Evolutionary conservation across 805 yeast genomes (phyloP).

Genomic region (Lachancea sp.): DNA sequence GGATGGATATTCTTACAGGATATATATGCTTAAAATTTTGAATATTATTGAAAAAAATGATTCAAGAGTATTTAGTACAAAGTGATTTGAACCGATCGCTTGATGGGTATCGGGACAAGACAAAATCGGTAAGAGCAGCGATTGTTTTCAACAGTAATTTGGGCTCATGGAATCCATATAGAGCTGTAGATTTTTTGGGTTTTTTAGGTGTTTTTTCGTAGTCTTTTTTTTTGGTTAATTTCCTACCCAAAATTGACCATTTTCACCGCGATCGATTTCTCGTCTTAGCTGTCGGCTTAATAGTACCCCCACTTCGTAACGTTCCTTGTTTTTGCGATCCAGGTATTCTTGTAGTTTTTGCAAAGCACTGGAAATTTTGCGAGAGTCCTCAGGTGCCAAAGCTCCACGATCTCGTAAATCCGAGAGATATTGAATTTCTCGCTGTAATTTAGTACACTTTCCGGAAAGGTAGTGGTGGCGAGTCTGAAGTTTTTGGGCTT

Average conservation of each 20-base stretch:
- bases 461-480: conserved; percentile 29
- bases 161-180: no score
- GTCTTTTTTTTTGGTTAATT: not conserved
- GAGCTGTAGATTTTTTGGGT: not conserved
- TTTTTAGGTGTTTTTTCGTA: not conserved
- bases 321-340: conserved; percentile 38
- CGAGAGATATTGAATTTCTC: conserved; percentile 35
- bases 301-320: conserved; percentile 38
- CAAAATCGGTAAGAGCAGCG: no score
- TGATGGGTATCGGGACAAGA: not conserved
- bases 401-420: conserved; percentile 33
- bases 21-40: conserved; percentile 2
- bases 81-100: conserved; percentile 1
- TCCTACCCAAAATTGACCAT: conserved; percentile 34
- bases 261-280: conserved; percentile 38
- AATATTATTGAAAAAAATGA: not conserved
- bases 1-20: not conserved
- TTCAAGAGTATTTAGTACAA: not conserved
- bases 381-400: conserved; percentile 35
- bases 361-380: conserved; percentile 34
- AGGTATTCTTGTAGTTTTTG: conserved; percentile 35
- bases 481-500: conserved; percentile 25
- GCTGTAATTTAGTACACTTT: conserved; percentile 34
- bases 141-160: no score
- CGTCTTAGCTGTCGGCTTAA: conserved; percentile 37